Evolutionary conservation across 2,329 filamentous ascomycete species (phyloP).

Genomic region (Penicillium sp.): DNA sequence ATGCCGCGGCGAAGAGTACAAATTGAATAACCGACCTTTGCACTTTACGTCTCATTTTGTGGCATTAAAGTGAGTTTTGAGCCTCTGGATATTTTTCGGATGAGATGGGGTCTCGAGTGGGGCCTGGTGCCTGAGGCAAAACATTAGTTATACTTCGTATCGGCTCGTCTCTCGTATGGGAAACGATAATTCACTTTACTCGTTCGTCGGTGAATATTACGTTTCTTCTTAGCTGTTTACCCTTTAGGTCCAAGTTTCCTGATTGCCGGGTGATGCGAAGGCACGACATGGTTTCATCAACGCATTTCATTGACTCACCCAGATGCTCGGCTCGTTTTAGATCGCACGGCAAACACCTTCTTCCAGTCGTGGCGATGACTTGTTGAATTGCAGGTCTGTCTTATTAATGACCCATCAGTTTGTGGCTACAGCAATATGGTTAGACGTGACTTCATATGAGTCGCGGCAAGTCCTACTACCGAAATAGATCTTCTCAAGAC

Average conservation of each 20-base stretch:
- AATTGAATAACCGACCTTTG: constrained; percentile 37
- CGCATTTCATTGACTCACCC: background rate
- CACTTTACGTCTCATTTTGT: constrained; percentile 37
- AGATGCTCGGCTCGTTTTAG: constrained; percentile 5
- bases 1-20: constrained; percentile 30
- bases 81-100: background rate
- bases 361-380: constrained; percentile 10
- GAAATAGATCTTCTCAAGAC: constrained; percentile 9
- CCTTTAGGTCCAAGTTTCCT: background rate
- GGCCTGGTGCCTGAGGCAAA: background rate
- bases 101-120: background rate
- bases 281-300: constrained; percentile 1
- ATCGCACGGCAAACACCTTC: constrained; percentile 8
- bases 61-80: background rate
- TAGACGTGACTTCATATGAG: background rate
- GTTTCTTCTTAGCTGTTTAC: no score
- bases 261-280: no score
- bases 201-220: background rate
- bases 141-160: background rate
- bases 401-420: background rate
- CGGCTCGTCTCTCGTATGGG: background rate
- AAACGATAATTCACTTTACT: background rate
- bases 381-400: constrained; percentile 12
- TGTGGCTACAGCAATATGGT: background rate
- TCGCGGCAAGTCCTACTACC: constrained; percentile 15